Percentiles rank a stretch among this genome's conserved stretches.
Evolutionary conservation across 2,329 filamentous ascomycete genomes (phyloP).

Genomic region (Ciborinia camelliae): DNA sequence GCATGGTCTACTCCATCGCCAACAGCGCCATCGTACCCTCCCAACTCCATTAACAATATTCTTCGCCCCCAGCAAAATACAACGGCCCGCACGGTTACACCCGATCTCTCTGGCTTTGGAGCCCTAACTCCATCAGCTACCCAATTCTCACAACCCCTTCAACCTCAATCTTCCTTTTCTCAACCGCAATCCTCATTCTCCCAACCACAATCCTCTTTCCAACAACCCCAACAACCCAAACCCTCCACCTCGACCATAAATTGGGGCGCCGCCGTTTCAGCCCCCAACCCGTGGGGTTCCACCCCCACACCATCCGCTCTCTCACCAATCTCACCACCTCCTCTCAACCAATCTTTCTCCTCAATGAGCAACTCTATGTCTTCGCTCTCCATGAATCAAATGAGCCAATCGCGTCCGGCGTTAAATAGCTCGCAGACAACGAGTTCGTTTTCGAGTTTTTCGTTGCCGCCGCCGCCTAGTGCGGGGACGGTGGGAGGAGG

Average conservation of each 20-base stretch:
- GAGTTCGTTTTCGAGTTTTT: slow-evolving; percentile 37
- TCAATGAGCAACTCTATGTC: slow-evolving; percentile 46
- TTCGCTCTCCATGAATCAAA: slow-evolving; percentile 47
- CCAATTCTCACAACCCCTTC: slow-evolving; percentile 57
- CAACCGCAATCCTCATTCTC: slow-evolving; percentile 34
- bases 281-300: slow-evolving; percentile 49
- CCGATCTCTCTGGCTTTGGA: slow-evolving; percentile 54
- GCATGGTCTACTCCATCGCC: slow-evolving; percentile 61
- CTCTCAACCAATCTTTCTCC: slow-evolving; percentile 22
- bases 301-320: slow-evolving; percentile 34
- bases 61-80: slow-evolving; percentile 32
- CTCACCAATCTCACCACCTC: slow-evolving; percentile 1
- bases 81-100: slow-evolving; percentile 54
- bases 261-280: slow-evolving; percentile 45
- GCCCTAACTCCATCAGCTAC: slow-evolving; percentile 56
- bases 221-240: slow-evolving; percentile 27
- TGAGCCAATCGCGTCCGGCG: slow-evolving; percentile 37
- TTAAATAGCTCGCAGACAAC: slow-evolving; percentile 42
- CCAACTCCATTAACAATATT: slow-evolving; percentile 23
- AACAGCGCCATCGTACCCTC: slow-evolving; percentile 34
- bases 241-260: slow-evolving; percentile 41
- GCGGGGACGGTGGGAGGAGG: slow-evolving; percentile 10
- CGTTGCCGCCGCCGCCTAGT: slow-evolving; percentile 32
- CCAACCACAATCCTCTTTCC: slow-evolving; percentile 16
- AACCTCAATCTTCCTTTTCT: slow-evolving; percentile 33